phyloP scores from a whole-genome alignment of 129 eudicot species.

The Scalesia atractyloides region DNA sequence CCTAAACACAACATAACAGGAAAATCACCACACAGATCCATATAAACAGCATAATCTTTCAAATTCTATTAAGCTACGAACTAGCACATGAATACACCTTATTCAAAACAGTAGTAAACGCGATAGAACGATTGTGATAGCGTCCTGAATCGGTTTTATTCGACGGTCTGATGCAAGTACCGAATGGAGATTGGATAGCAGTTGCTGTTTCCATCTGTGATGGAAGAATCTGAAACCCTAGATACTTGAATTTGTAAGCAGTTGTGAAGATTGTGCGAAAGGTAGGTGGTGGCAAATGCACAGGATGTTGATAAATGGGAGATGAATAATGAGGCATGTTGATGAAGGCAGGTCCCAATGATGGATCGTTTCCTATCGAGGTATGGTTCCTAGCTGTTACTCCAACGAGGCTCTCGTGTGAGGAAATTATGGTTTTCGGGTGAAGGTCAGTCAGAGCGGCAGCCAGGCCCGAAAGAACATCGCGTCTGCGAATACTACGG shows the following conservation, averaged over 20 bases:
- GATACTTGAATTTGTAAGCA: constrained; percentile 16
- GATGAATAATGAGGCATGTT: constrained; percentile 28
- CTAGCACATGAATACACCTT: constrained; percentile 35
- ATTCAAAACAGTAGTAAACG: constrained; percentile 28
- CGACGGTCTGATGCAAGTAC: constrained; percentile 33
- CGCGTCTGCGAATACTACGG: too few relatives aligned
- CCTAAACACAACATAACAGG: background rate
- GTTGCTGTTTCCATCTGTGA: constrained; percentile 64
- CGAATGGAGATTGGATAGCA: constrained; percentile 55
- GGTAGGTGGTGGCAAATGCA: too few relatives aligned
- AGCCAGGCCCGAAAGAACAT: too few relatives aligned
- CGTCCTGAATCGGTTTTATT: constrained; percentile 24
- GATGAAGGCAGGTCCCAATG: too few relatives aligned
- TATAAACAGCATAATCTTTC: background rate
- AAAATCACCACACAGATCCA: background rate
- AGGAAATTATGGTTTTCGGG: too few relatives aligned
- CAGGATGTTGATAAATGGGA: constrained; percentile 19
- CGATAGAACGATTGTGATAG: constrained; percentile 31
- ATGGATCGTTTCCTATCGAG: too few relatives aligned
- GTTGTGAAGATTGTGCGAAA: background rate
- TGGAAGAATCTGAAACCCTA: constrained; percentile 19
- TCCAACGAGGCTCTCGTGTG: too few relatives aligned
- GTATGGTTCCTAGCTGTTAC: too few relatives aligned
- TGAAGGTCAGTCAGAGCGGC: too few relatives aligned
- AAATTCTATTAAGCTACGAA: background rate